Percentiles rank a stretch among this genome's conserved stretches.
Conservation (phyloP, 495 filamentous ascomycete species). For the Lepidopterella palustris region DNA sequence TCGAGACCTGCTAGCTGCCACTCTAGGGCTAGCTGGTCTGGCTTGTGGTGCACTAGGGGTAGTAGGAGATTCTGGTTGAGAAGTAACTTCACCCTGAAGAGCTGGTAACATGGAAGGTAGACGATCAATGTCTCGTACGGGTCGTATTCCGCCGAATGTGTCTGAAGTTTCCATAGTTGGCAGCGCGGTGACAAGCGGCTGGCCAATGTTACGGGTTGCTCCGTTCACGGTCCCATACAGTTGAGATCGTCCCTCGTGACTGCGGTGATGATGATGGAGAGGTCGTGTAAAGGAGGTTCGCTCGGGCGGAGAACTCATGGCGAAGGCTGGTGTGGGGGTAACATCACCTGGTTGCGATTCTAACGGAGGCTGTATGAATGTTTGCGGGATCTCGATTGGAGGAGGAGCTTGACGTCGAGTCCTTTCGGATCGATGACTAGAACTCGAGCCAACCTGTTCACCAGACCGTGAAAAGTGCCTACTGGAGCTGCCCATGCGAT, state of each 20-base stretch:
- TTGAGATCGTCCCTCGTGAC: slow-evolving; percentile 54
- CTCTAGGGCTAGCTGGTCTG: slow-evolving; percentile 28
- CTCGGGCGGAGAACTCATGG: slow-evolving; percentile 69
- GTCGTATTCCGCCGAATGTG: slow-evolving; percentile 61
- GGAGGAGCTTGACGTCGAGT: slow-evolving; percentile 61
- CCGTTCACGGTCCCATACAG: slow-evolving; percentile 26
- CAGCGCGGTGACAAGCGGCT: slow-evolving; percentile 44
- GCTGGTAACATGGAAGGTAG: slow-evolving; percentile 78
- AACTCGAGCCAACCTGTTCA: slow-evolving; percentile 31
- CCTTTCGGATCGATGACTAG: slow-evolving; percentile 28
- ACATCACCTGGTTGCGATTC: slow-evolving; percentile 52
- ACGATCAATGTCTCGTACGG: slow-evolving; percentile 79
- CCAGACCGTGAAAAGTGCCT: slow-evolving; percentile 29
- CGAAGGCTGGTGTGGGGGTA: slow-evolving; percentile 55
- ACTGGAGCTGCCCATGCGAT: slow-evolving; percentile 31
- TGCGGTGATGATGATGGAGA: slow-evolving; percentile 50
- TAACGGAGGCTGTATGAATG: slow-evolving; percentile 42
- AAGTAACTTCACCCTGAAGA: slow-evolving; percentile 62
- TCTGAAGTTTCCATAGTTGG: slow-evolving; percentile 57
- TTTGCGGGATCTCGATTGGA: slow-evolving; percentile 67
- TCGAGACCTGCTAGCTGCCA: slow-evolving; percentile 34
- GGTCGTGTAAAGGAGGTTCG: slow-evolving; percentile 58
- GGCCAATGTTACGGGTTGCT: slow-evolving; percentile 19
- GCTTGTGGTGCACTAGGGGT: slow-evolving; percentile 65
- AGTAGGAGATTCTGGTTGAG: slow-evolving; percentile 89